phyloP scores from a whole-genome alignment of 345 rosid species.

The Murraya paniculata region DNA sequence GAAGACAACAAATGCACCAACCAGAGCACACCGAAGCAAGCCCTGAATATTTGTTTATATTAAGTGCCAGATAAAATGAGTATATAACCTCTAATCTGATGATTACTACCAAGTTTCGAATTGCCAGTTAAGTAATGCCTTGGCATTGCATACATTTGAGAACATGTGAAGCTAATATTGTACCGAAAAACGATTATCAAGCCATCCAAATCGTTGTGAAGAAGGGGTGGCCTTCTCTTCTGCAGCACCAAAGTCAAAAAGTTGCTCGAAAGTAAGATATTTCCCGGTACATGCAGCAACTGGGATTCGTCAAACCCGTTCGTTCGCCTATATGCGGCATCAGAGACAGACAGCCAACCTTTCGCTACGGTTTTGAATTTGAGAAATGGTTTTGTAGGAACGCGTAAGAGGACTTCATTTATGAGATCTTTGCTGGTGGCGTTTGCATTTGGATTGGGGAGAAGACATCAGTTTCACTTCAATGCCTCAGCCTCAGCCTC shows the following conservation, averaged over 20 bases:
- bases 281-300: conserved; percentile 4
- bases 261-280: background rate
- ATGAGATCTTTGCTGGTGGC: too few species aligned
- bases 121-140: too few species aligned
- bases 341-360: conserved; percentile 18
- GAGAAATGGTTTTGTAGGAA: conserved; percentile 17
- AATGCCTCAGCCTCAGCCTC: too few species aligned
- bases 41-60: too few species aligned
- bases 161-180: too few species aligned
- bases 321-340: background rate
- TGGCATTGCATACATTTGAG: too few species aligned
- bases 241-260: too few species aligned
- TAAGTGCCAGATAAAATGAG: too few species aligned
- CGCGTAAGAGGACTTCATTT: conserved; percentile 23
- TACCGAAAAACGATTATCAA: background rate
- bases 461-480: conserved; percentile 8
- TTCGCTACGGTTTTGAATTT: conserved; percentile 28
- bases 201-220: background rate
- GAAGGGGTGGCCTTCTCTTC: background rate
- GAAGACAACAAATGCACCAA: too few species aligned
- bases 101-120: too few species aligned
- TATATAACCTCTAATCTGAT: too few species aligned
- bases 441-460: background rate
- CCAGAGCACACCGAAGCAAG: too few species aligned
- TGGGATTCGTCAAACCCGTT: background rate